A percentile compares a stretch with the other conserved stretches of the same genome.
Evolutionary conservation across 2,329 filamentous ascomycete species (phyloP).

Genomic region (Epichloe brachyelytri): DNA sequence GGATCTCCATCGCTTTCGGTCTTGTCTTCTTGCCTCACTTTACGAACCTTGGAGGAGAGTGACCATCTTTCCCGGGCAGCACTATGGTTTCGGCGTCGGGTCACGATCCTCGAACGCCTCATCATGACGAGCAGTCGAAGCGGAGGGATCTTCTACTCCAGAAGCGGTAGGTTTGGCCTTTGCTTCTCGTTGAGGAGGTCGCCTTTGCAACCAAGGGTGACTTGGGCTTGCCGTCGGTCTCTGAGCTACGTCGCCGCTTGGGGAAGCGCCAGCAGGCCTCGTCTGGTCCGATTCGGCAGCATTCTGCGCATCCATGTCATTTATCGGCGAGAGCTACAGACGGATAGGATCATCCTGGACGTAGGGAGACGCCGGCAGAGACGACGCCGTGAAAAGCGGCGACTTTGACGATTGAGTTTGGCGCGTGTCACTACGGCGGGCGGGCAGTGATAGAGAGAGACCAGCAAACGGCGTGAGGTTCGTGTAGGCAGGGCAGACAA

Average conservation of each 20-base stretch:
- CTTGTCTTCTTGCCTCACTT: constrained; percentile 52
- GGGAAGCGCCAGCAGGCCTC: constrained; percentile 44
- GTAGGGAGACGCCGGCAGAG: constrained; percentile 10
- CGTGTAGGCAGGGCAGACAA: constrained; percentile 8
- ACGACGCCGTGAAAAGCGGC: constrained; percentile 5
- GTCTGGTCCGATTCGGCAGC: constrained; percentile 48
- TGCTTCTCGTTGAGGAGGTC: constrained; percentile 8
- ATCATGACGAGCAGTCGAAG: constrained; percentile 13
- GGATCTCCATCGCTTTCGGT: constrained; percentile 40
- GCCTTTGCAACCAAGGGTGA: constrained; percentile 6
- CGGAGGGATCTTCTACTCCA: background rate
- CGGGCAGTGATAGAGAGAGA: background rate
- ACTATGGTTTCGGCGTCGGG: constrained; percentile 61
- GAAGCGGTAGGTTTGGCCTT: constrained; percentile 1
- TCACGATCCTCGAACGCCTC: constrained; percentile 42
- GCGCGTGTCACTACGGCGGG: background rate
- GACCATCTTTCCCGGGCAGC: constrained; percentile 49
- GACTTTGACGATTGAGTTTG: background rate
- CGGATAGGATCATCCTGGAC: constrained; percentile 47
- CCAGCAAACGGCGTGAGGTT: background rate
- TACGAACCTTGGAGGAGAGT: constrained; percentile 50
- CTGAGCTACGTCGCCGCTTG: constrained; percentile 24
- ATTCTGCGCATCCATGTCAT: constrained; percentile 59
- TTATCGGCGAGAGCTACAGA: constrained; percentile 38
- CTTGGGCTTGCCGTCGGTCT: constrained; percentile 12